phyloP scores from a whole-genome alignment of 2,329 filamentous ascomycete species.

The Colletotrichum sp. region DNA sequence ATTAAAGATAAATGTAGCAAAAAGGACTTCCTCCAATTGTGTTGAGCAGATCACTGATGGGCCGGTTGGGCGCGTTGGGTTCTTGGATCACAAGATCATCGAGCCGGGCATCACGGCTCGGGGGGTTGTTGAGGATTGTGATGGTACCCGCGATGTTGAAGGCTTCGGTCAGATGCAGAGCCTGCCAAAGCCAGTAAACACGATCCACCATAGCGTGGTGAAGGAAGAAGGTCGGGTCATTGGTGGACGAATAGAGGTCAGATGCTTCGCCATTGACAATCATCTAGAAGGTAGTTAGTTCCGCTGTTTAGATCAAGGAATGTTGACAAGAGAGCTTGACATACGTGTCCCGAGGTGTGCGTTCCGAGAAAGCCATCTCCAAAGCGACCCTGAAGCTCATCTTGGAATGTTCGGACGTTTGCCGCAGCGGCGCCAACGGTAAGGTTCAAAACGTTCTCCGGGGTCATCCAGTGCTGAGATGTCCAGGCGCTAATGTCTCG shows the following conservation, averaged over 20 bases:
- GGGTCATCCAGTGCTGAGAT: constrained; percentile 23
- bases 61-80: constrained; percentile 22
- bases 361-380: constrained; percentile 27
- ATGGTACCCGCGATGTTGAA: constrained; percentile 23
- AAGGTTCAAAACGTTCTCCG: constrained; percentile 23
- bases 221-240: constrained; percentile 28
- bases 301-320: fast-evolving
- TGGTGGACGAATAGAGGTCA: constrained; percentile 29
- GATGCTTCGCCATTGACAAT: constrained; percentile 27
- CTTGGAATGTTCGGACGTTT: constrained; percentile 37
- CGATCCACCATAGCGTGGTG: constrained; percentile 30
- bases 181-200: constrained; percentile 31
- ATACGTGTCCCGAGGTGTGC: constrained; percentile 29
- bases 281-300: not conserved
- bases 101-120: constrained; percentile 22
- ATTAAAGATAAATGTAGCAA: constrained; percentile 34
- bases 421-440: constrained; percentile 23
- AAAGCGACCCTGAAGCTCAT: constrained; percentile 33
- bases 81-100: constrained; percentile 30
- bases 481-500: constrained; percentile 27
- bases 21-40: constrained; percentile 36
- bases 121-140: constrained; percentile 21
- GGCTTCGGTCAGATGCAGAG: constrained; percentile 19
- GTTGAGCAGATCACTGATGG: constrained; percentile 36
- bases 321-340: not conserved